A percentile compares a stretch with the other conserved stretches of the same genome.
Evolutionary conservation across 2,329 filamentous ascomycete genomes (phyloP).

Genomic region (Aspergillus niger): DNA sequence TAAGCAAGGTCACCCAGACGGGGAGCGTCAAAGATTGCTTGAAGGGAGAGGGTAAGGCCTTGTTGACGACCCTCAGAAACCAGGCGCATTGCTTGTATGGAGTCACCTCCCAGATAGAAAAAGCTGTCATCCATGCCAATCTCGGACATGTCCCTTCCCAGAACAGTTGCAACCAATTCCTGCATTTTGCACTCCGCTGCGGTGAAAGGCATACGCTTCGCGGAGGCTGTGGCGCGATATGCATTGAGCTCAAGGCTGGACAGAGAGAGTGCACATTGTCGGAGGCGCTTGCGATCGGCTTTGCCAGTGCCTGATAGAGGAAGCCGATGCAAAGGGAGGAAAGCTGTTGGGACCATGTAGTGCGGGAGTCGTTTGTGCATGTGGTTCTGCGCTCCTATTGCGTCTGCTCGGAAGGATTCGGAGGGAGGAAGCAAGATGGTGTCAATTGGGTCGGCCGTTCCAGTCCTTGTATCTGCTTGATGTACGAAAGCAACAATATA

Average conservation of each 20-base stretch:
- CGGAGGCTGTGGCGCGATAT: not conserved
- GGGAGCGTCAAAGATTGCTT: not conserved
- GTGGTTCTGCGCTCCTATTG: not conserved
- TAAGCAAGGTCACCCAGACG: not conserved
- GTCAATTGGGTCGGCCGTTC: not conserved
- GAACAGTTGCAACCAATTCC: constrained; percentile 33
- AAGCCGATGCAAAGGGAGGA: constrained; percentile 21
- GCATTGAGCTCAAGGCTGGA: not conserved
- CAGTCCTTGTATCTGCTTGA: not conserved
- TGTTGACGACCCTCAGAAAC: not conserved
- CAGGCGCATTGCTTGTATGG: not conserved
- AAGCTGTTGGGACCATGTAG: constrained; percentile 1
- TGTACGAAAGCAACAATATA: not conserved
- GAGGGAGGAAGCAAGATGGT: not conserved
- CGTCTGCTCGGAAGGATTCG: not conserved
- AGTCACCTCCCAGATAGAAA: constrained; percentile 40
- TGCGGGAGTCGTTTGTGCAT: not conserved
- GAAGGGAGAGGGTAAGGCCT: constrained; percentile 23
- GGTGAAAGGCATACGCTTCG: not conserved
- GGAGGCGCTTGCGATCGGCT: constrained; percentile 30
- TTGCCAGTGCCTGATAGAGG: constrained; percentile 42
- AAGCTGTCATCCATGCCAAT: constrained; percentile 43
- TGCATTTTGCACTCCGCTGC: constrained; percentile 1
- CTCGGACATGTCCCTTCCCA: constrained; percentile 30
- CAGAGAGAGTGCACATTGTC: constrained; percentile 21